Evolutionary conservation across 1,284 basidiomycete genomes (phyloP), one percentile per base, ranked within the genome.

Genomic region (Exobasidium rhododendri): DNA sequence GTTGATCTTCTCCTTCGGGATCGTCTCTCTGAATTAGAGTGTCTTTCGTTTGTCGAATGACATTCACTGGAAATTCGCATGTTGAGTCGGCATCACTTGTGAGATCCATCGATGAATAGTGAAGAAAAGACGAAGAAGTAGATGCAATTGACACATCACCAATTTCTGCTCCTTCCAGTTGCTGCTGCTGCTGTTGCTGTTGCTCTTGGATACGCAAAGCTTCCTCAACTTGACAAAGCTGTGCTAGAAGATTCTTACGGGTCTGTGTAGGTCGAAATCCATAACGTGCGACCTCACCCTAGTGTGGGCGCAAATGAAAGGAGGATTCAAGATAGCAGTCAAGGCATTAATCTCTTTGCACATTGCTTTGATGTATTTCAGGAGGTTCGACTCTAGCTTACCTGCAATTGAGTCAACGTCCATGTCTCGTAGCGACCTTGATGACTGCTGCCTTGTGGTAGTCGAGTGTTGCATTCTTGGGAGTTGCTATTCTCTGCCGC

Each of bases 221-320:
- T 17, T 32, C 5, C 4, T 44, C 17, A 26, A 55, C 52, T 22
- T 32, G 20, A 4, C 29, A 2, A 17, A 55, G 28, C 30, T 55
- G 52, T 29, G 31, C 52, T 14, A 40, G 14, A 20, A 55, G 20
- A 20, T 26, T 3, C 24, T 35, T 40, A 14, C 52, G 52, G 35
- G 20, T 55, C 28, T 55, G n/a, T 3, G 40, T 22, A 55, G 29
- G 52, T n/a, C 52, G 20, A 3, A 55, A 32, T 26, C 52, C 52
- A 32, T 55, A 55, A 32, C 29, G n/a, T 13, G 4, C 28, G 31
- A 44, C 29, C 29, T 55, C 5, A 22, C 22, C 17, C 30, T 31
- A 31, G 14, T 20, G 20, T 4, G 22, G 4, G 29, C 30, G 14
- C 14, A 32, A 7, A 40, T 40, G 35, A 10, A 10, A 40, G 35